Conservation (phyloP, 257 asterid species). For the Ophiorrhiza pumila region DNA sequence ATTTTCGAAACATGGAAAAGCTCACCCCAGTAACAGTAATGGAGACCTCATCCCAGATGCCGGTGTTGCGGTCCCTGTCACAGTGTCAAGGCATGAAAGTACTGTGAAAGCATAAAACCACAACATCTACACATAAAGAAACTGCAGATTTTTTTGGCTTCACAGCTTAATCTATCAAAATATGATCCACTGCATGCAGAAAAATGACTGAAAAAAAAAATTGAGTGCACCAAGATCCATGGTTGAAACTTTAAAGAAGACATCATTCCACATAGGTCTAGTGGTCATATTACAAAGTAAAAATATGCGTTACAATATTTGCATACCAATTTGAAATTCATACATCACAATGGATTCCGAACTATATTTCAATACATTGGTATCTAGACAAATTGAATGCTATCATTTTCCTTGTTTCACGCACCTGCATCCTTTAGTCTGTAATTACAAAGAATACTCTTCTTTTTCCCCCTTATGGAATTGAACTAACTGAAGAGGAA, state of each 20-base stretch:
- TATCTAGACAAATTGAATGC: not conserved
- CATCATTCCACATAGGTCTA: not conserved
- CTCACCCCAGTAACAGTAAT: constrained; percentile 89
- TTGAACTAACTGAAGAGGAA: not conserved
- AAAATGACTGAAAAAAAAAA: not conserved
- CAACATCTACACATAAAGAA: not conserved
- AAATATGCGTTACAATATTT: not conserved
- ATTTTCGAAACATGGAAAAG: constrained; percentile 16
- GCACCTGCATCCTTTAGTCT: not conserved
- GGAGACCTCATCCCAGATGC: constrained; percentile 98
- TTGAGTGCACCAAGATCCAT: constrained; percentile 3
- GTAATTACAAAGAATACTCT: not conserved
- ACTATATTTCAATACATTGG: not conserved
- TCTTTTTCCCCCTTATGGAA: not conserved
- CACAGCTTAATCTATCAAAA: not conserved
- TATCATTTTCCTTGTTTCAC: not conserved
- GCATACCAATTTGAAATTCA: not conserved
- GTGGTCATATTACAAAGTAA: not conserved
- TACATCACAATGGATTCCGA: not conserved
- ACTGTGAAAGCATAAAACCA: constrained; percentile 2
- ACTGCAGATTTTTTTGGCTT: not conserved
- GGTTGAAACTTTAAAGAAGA: not conserved
- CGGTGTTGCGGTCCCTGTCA: constrained; percentile 96
- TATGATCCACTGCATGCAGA: not conserved
- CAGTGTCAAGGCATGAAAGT: constrained; percentile 3